Percentiles rank a stretch among this genome's conserved stretches.
Conservation (phyloP, 345 rosid genomes). For the Mangifera indica region DNA sequence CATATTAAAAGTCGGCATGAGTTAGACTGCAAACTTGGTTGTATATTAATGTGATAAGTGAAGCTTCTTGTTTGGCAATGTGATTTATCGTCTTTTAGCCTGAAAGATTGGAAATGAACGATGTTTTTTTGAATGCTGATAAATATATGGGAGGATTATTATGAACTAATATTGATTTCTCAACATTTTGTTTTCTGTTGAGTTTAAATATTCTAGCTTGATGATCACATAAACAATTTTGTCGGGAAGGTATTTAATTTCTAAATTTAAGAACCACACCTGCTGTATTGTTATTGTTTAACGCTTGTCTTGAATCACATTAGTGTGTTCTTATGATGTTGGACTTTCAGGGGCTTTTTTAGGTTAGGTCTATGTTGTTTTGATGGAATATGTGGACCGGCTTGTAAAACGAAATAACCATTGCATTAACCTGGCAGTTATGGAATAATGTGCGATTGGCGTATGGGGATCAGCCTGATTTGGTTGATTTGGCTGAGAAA, state of each 20-base stretch:
- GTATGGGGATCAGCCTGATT: slow-evolving; percentile 67
- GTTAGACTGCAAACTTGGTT: not conserved
- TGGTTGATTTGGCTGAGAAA: slow-evolving; percentile 64
- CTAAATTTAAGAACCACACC: not conserved
- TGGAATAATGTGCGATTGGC: slow-evolving; percentile 70
- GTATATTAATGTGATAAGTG: not conserved
- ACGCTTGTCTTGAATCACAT: slow-evolving; percentile 13
- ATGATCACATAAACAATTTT: not conserved
- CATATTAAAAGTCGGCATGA: not conserved
- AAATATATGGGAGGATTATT: not conserved
- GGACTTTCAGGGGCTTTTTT: slow-evolving; percentile 7
- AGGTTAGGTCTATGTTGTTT: slow-evolving; percentile 15
- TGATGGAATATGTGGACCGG: not conserved
- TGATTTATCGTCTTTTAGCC: not conserved
- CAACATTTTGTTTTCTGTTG: not conserved
- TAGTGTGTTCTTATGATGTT: slow-evolving; percentile 7
- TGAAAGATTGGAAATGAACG: not conserved
- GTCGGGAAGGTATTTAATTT: not conserved
- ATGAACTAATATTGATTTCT: not conserved
- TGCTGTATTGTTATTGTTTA: not conserved
- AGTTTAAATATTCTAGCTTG: not conserved
- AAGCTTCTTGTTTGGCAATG: slow-evolving; percentile 1
- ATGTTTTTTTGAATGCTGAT: not conserved
- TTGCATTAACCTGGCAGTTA: slow-evolving; percentile 58
- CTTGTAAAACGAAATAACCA: slow-evolving; percentile 25